Evolutionary conservation across 2,329 filamentous ascomycete genomes (phyloP), one percentile per base, ranked within the genome.

Genomic region (Grosmannia huntii): DNA sequence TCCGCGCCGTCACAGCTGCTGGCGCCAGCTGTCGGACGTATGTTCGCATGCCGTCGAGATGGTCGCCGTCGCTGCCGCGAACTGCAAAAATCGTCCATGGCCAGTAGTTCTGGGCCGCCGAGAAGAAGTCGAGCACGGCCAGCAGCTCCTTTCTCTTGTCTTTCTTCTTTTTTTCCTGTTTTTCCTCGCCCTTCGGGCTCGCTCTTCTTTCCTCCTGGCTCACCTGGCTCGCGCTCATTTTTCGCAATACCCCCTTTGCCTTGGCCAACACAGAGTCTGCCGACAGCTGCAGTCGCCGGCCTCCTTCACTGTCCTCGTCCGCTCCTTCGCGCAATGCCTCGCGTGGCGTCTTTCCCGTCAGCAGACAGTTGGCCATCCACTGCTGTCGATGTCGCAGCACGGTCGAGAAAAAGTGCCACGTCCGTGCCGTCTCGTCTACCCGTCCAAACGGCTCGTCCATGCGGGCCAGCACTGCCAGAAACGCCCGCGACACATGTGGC

Each of bases 361-460:
- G 82, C 10, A 99, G 78, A 67, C 91, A 95, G 61, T 96, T 89
- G 0, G 92, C 89, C 75, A 99, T 89, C 89, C 92, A 97, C 67
- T 96, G 91, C 68, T 99, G 94, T 62, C 90, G 85, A 68, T 90
- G 91, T 63, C 87, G 87, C 60, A 99, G 82, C 53, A 97, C 86
- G 3, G 86, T 85, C 2, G 91, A 88, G 57, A 97, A 83, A 66
- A 99, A 85, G 59, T 82, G 83, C 94, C 92, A 99, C 23, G 90
- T 86, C 9, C 78, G 76, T 49, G 82, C 80, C 48, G 87, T 82
- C 57, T 90, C 81, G 6, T 76, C 70, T 2, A 79, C 72, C 64
- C 90, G 77, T 56, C 81, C 76, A 59, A 94, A 80, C 4, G 91
- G 90, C 63, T 83, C 84, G 64, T 92, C 89, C 28, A 96, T 77